A percentile compares a stretch with the other conserved stretches of the same genome.
Conservation (phyloP, 2,329 filamentous ascomycete species). For the Aureobasidium sp. region DNA sequence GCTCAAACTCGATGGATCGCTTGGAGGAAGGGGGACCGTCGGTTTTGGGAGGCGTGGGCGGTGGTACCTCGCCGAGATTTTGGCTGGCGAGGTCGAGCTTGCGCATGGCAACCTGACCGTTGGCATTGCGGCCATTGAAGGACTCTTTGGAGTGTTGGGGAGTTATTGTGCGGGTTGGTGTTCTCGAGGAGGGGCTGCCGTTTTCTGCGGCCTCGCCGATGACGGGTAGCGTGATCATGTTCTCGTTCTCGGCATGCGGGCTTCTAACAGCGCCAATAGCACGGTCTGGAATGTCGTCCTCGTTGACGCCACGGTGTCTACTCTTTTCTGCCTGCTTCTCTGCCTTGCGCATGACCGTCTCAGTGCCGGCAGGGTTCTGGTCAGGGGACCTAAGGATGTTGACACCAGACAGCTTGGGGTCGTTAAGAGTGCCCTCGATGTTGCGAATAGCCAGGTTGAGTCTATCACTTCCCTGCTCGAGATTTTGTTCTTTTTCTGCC, state of each 20-base stretch:
- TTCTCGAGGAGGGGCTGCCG: conserved; percentile 45
- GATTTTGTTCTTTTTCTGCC: conserved; percentile 39
- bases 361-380: conserved; percentile 37
- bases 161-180: conserved; percentile 21
- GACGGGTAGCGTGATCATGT: conserved; percentile 62
- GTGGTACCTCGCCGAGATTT: conserved; percentile 25
- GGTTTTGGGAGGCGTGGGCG: conserved; percentile 28
- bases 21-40: conserved; percentile 19
- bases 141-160: conserved; percentile 22
- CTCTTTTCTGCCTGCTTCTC: conserved; percentile 58
- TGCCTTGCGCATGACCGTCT: conserved; percentile 51
- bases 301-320: conserved; percentile 38
- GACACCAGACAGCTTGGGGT: conserved; percentile 34
- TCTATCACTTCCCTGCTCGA: conserved; percentile 16
- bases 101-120: not conserved
- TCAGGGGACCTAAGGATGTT: conserved; percentile 27
- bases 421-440: conserved; percentile 26
- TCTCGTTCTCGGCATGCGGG: conserved; percentile 50
- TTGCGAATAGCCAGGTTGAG: conserved; percentile 1
- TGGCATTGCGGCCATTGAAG: conserved; percentile 6
- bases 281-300: conserved; percentile 56
- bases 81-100: conserved; percentile 24
- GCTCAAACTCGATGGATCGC: conserved; percentile 18
- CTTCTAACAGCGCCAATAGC: conserved; percentile 53
- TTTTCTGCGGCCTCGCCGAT: conserved; percentile 86